Percentiles rank a stretch among this genome's conserved stretches.
These are phyloP conservation scores for Suillus lakei DNA, from an alignment of 768 basidiomycete species.

Conservation along the genomic window DNA sequence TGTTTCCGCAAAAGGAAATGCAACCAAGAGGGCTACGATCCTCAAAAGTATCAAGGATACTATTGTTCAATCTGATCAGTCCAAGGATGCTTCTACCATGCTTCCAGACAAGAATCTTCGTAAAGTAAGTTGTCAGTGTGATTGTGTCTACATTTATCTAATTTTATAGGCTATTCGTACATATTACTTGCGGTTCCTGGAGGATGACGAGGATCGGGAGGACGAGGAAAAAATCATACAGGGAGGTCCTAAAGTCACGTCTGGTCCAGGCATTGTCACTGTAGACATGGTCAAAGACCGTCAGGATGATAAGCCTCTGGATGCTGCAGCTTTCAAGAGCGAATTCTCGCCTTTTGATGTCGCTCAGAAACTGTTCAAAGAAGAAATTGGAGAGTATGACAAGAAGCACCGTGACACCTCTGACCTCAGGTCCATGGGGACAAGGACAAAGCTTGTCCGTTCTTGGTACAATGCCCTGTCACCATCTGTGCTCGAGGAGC, in stretches of 20 bases:
- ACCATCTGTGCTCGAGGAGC: not conserved
- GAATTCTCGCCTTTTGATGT: not conserved
- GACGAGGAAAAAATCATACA: not conserved
- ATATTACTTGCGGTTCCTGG: not conserved
- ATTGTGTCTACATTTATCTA: not conserved
- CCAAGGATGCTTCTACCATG: not conserved
- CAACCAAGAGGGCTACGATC: not conserved
- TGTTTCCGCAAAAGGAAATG: not conserved
- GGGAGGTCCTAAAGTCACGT: not conserved
- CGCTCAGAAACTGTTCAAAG: not conserved
- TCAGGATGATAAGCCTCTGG: not conserved
- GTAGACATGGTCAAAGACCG: not conserved
- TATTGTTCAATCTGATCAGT: not conserved
- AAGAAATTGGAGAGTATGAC: not conserved
- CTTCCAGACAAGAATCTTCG: not conserved
- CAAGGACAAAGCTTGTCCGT: not conserved
- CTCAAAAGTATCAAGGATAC: not conserved
- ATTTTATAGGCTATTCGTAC: not conserved
- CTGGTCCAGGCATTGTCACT: not conserved
- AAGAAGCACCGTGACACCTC: not conserved
- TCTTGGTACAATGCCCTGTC: not conserved
- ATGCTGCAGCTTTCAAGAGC: not conserved
- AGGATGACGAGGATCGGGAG: not conserved
- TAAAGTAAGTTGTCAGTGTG: not conserved
- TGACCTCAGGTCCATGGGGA: not conserved